These are phyloP conservation scores for Glebionis coronaria DNA, from an alignment of 129 eudicot species.

Conservation along the genomic window DNA sequence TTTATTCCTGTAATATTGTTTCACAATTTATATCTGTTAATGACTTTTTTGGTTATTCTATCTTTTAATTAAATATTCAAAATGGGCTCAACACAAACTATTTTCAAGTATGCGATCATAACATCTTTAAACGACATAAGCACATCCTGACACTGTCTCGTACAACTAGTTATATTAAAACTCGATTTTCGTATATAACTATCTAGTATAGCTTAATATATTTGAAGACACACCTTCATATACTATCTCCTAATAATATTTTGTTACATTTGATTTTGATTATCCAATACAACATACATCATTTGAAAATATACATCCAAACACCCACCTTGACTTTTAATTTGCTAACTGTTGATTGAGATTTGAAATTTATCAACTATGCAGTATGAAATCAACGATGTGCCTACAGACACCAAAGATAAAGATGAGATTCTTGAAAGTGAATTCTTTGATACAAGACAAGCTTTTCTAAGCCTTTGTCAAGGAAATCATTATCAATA, in stretches of 20 bases:
- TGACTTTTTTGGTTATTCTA: constrained; percentile 2
- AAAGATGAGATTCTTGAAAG: constrained; percentile 87
- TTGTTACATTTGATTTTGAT: not conserved
- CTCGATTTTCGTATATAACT: too few species aligned
- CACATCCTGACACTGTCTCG: not conserved
- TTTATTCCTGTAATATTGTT: not conserved
- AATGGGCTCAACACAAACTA: not conserved
- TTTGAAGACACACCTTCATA: not conserved
- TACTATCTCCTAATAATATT: not conserved
- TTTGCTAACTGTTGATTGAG: not conserved
- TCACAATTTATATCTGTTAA: not conserved
- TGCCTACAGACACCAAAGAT: constrained; percentile 79
- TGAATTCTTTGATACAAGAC: constrained; percentile 88
- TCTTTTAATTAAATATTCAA: not conserved
- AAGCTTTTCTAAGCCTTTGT: constrained; percentile 87
- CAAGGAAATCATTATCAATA: constrained; percentile 97
- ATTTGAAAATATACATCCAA: not conserved
- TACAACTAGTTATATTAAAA: not conserved
- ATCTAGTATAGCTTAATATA: too few species aligned
- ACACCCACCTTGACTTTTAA: not conserved
- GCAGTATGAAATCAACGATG: constrained; percentile 68
- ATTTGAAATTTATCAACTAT: constrained; percentile 17
- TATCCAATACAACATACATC: not conserved
- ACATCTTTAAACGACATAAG: not conserved
- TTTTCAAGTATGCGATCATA: not conserved